Conservation (phyloP, 805 yeast species). For the Hanseniaspora thailandica region DNA sequence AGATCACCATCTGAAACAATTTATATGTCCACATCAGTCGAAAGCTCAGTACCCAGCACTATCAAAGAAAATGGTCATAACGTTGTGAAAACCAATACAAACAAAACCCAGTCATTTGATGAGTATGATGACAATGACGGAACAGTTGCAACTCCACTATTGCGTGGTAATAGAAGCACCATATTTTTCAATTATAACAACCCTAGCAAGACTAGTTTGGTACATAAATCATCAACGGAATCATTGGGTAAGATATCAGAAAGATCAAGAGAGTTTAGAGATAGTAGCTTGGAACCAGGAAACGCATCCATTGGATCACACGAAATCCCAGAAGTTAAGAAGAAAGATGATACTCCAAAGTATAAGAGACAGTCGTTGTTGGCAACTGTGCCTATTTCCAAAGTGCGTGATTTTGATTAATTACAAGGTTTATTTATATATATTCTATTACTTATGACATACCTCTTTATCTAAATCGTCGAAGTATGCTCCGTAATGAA, state of each 20-base stretch:
- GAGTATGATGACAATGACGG: background rate
- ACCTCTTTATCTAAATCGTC: background rate
- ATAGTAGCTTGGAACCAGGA: background rate
- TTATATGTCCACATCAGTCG: background rate
- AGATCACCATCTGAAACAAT: background rate
- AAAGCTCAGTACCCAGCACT: background rate
- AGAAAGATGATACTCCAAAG: background rate
- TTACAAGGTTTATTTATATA: conserved; percentile 11
- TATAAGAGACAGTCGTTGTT: conserved; percentile 21
- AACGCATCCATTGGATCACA: background rate
- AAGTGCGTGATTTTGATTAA: conserved; percentile 19
- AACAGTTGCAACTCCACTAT: conserved; percentile 8
- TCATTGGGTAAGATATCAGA: background rate
- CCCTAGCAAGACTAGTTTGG: background rate
- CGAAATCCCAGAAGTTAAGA: too few species aligned
- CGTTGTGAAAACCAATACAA: background rate
- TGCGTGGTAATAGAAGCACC: background rate
- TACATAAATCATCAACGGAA: background rate
- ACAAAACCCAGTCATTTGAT: background rate
- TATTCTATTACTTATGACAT: conserved; percentile 7
- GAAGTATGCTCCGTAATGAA: conserved; percentile 27
- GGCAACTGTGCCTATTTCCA: conserved; percentile 25
- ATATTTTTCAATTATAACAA: background rate
- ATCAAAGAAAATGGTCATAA: background rate
- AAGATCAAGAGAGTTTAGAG: background rate